Percentiles rank a stretch among this genome's conserved stretches.
These are phyloP conservation scores for Lentinula edodes DNA, from an alignment of 768 basidiomycete genomes.

Conservation along the genomic window DNA sequence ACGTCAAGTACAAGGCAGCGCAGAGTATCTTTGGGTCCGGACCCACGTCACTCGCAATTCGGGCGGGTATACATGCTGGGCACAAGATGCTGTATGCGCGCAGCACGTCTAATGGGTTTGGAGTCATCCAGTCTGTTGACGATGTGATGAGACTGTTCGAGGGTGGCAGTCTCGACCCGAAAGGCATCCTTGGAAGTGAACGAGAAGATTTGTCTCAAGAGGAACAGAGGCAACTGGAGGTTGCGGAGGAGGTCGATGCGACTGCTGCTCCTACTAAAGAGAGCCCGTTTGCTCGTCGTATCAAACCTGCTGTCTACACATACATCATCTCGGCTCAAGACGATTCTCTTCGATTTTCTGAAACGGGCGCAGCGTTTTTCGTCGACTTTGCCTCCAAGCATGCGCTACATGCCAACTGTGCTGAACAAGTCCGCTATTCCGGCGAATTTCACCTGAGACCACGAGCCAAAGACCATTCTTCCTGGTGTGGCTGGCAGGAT, in stretches of 20 bases:
- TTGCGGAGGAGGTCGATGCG: background rate
- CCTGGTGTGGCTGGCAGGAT: slow-evolving; percentile 48
- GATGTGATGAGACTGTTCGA: slow-evolving; percentile 46
- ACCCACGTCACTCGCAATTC: slow-evolving; percentile 55
- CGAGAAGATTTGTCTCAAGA: background rate
- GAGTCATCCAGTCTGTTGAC: slow-evolving; percentile 42
- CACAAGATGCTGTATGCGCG: slow-evolving; percentile 74
- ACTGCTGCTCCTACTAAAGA: background rate
- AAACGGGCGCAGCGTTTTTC: slow-evolving; percentile 83
- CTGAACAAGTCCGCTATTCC: slow-evolving; percentile 58
- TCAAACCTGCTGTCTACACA: slow-evolving; percentile 82
- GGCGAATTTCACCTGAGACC: slow-evolving; percentile 80
- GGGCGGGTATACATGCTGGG: slow-evolving; percentile 64
- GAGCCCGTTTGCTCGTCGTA: slow-evolving; percentile 29
- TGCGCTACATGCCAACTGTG: slow-evolving; percentile 76
- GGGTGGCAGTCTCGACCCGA: background rate
- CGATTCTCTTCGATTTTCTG: slow-evolving; percentile 76
- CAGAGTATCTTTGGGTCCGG: slow-evolving; percentile 62
- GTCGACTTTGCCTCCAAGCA: slow-evolving; percentile 87
- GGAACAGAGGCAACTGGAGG: background rate
- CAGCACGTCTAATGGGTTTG: slow-evolving; percentile 55
- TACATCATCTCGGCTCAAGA: slow-evolving; percentile 77
- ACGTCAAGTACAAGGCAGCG: slow-evolving; percentile 59
- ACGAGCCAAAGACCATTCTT: slow-evolving; percentile 24
- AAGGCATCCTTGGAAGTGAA: background rate